Conservation (phyloP, 495 filamentous ascomycete genomes). For the Schizothecium vesticola region DNA sequence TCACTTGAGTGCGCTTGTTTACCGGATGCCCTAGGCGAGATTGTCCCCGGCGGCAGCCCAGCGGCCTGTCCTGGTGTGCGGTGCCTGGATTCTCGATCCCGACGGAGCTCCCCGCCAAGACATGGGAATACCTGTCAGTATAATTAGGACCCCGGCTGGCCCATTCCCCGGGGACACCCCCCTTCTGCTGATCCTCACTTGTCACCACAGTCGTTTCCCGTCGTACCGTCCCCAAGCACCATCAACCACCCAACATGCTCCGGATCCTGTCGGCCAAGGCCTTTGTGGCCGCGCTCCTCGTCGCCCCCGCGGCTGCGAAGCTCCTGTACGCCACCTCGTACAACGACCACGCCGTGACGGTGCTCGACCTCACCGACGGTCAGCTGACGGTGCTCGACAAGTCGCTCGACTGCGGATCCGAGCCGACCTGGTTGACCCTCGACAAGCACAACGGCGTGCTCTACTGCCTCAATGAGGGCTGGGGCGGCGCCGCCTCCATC, state of each 20-base stretch:
- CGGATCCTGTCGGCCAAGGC: not conserved
- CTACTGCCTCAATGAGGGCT: slow-evolving; percentile 58
- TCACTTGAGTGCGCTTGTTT: not conserved
- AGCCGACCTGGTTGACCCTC: slow-evolving; percentile 56
- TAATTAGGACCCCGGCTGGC: not conserved
- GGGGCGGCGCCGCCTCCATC: slow-evolving; percentile 36
- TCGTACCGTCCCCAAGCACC: not conserved
- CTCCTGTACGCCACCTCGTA: slow-evolving; percentile 59
- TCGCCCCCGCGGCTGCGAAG: slow-evolving; percentile 30
- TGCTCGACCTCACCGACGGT: slow-evolving; percentile 41
- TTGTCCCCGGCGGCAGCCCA: not conserved
- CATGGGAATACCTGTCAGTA: not conserved
- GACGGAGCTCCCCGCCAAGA: not conserved
- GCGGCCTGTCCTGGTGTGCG: not conserved
- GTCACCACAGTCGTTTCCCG: not conserved
- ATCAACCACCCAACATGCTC: not conserved
- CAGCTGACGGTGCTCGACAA: slow-evolving; percentile 32
- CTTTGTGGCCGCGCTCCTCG: slow-evolving; percentile 27
- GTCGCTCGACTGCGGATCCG: slow-evolving; percentile 47
- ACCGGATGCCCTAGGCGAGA: not conserved
- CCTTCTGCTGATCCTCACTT: not conserved
- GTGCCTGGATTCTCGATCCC: not conserved
- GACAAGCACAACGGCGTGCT: slow-evolving; percentile 43
- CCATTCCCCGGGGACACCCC: not conserved
- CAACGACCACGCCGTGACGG: slow-evolving; percentile 49